Evolutionary conservation across 139 green algal genomes (phyloP).

Genomic region (Coccomyxa sp.): DNA sequence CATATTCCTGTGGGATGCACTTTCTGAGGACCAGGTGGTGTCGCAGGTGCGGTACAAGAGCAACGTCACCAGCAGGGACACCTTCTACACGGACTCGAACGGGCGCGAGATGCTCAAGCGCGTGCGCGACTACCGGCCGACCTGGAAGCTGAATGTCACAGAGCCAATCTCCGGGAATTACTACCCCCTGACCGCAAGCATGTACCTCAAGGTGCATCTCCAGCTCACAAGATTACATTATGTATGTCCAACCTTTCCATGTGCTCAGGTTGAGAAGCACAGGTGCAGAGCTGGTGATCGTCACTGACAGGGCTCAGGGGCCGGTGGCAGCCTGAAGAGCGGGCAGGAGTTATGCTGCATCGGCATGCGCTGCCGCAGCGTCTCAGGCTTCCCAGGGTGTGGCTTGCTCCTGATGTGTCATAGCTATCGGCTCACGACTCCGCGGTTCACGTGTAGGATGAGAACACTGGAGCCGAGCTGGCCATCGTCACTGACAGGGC

Average conservation of each 20-base stretch:
- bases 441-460: not conserved
- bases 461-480: too few species aligned
- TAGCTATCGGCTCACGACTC: too few species aligned
- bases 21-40: too few species aligned
- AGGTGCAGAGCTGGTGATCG: constrained; percentile 40
- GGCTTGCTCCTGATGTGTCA: too few species aligned
- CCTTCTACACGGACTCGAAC: constrained; percentile 71
- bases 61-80: constrained; percentile 11
- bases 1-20: too few species aligned
- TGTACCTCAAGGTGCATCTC: constrained; percentile 43
- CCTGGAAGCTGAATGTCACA: constrained; percentile 57
- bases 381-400: too few species aligned
- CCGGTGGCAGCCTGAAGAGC: constrained; percentile 30
- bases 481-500: constrained; percentile 56
- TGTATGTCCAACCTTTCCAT: too few species aligned
- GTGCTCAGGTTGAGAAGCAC: too few species aligned
- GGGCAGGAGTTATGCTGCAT: constrained; percentile 66
- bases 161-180: constrained; percentile 65
- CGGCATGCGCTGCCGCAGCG: constrained; percentile 43
- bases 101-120: constrained; percentile 63
- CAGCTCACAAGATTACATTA: too few species aligned
- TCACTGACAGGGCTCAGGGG: constrained; percentile 67
- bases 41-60: constrained; percentile 16
- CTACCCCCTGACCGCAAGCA: constrained; percentile 69
- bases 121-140: constrained; percentile 35